Base-by-base conservation (phyloP, 2,329 filamentous ascomycete genomes). In the Leptographium radiaticola region DNA sequence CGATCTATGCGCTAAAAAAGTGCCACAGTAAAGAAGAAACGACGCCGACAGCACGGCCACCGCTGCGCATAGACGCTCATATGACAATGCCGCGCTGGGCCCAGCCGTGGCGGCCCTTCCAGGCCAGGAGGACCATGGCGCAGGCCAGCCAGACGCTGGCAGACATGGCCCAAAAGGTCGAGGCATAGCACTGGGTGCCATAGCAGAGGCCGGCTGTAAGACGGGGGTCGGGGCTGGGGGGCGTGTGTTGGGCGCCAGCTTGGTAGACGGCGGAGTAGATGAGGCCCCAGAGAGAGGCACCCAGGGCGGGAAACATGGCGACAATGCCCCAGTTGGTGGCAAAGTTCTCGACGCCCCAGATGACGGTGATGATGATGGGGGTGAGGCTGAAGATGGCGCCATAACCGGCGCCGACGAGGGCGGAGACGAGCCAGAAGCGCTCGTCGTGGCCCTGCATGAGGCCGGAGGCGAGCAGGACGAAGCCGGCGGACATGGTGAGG, bases 331-430 rank as follows among this genome's bases (percentile, higher is more conserved):
- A 98, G 63, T 98, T 97, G 0, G 93, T 98, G 55, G 89, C 93
- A 65, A 98, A 97, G 66, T 97, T 98, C 72, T 97, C 90, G 0
- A 95, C 89, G 31, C 93, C 93, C 93, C 93, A 98, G 47, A 98
- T 91, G 11, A 96, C 89, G n/a, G 84, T 89, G 61, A 96, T 86
- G 54, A 97, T 87, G 59, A 97, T 90, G 2, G 93, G 93, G 0
- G 87, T 86, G 7, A 97, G 77, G 49, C 82, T 86, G 72, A 97
- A 98, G 25, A 90, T 81, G 36, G 90, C 90, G 46, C 93, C 93
- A 65, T 98, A 97, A 46, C 93, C 93, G 1, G 89, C 84, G 8
- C 93, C 93, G 8, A 98, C 82, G 1, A 90, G 76, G 0, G 85
- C 80, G 0, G 89, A 94, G 10, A 95, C 86, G 49, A 91, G 69